Conservation (phyloP, 2,329 filamentous ascomycete species). For the Fusarium keratoplasticum region DNA sequence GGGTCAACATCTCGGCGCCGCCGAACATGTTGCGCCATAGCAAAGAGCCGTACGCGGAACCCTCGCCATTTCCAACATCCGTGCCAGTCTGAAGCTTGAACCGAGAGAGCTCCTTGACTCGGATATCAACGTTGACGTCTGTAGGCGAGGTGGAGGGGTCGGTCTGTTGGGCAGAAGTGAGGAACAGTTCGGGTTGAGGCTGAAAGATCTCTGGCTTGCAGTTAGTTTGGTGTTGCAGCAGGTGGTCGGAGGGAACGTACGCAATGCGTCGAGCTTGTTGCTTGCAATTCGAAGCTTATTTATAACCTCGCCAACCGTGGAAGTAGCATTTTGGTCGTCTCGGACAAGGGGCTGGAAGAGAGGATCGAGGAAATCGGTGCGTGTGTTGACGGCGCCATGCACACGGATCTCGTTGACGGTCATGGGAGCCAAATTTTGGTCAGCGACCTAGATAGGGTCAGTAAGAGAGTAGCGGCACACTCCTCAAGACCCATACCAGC, state of each 20-base stretch:
- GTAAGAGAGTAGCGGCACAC: neutral
- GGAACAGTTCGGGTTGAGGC: conserved; percentile 81
- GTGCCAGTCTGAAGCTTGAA: conserved; percentile 94
- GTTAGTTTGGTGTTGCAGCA: conserved; percentile 39
- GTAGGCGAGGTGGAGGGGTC: conserved; percentile 77
- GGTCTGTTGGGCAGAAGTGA: conserved; percentile 79
- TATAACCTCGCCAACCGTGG: conserved; percentile 84
- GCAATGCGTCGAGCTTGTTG: conserved; percentile 82
- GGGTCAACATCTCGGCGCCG: conserved; percentile 87
- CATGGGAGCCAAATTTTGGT: conserved; percentile 88
- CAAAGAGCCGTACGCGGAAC: conserved; percentile 89
- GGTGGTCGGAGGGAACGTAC: conserved; percentile 58
- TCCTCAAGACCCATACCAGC: conserved; percentile 44
- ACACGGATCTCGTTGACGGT: conserved; percentile 88
- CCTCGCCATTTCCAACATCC: conserved; percentile 92
- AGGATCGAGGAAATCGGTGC: conserved; percentile 83
- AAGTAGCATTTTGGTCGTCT: conserved; percentile 72
- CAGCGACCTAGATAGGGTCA: conserved; percentile 56
- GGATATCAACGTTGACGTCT: conserved; percentile 86
- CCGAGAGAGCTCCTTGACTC: conserved; percentile 83
- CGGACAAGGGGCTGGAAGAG: conserved; percentile 83
- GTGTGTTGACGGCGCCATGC: conserved; percentile 85
- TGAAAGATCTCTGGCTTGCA: conserved; percentile 81
- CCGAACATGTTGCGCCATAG: conserved; percentile 93
- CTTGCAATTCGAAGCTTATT: conserved; percentile 76